Evolutionary conservation across 108 stramenopile genomes (phyloP).

Genomic region (Cyclotella choctawhatcheeana): DNA sequence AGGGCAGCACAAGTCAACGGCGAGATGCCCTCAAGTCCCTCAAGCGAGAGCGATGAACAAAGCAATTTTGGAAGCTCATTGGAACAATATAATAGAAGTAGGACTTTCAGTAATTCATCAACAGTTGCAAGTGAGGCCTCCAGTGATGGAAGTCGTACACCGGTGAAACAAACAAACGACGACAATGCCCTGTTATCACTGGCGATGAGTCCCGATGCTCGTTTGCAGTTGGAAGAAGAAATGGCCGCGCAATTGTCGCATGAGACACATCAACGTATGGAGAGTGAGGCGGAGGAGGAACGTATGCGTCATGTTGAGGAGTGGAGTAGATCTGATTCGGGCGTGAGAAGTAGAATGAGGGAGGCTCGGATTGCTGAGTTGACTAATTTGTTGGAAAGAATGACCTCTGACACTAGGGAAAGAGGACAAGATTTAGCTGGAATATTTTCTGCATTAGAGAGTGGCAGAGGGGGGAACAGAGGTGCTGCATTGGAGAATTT

Average conservation of each 20-base stretch:
- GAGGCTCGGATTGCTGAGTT: slow-evolving; percentile 40
- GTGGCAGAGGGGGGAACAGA: too few relatives aligned
- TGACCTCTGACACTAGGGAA: slow-evolving; percentile 15
- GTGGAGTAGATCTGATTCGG: slow-evolving; percentile 48
- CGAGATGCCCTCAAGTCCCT: slow-evolving; percentile 1
- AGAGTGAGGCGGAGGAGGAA: slow-evolving; percentile 72
- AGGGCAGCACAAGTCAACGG: slow-evolving; percentile 27
- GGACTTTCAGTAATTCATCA: slow-evolving; percentile 51
- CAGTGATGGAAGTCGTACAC: not conserved
- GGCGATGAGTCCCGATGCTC: slow-evolving; percentile 79
- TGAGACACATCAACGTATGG: slow-evolving; percentile 64
- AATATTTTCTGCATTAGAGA: slow-evolving; percentile 10
- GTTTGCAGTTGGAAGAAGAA: slow-evolving; percentile 67
- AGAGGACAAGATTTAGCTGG: not conserved
- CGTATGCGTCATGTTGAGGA: slow-evolving; percentile 63
- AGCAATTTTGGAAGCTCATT: slow-evolving; percentile 66
- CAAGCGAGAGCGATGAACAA: not conserved
- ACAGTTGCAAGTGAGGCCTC: slow-evolving; percentile 35
- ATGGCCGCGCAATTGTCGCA: slow-evolving; percentile 76
- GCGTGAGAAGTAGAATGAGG: slow-evolving; percentile 21
- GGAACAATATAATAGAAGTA: slow-evolving; percentile 63
- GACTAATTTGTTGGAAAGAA: slow-evolving; percentile 28
- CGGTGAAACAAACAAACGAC: slow-evolving; percentile 33
- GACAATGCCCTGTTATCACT: slow-evolving; percentile 36
- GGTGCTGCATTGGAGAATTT: slow-evolving; percentile 76